Evolutionary conservation across 2,329 filamentous ascomycete species (phyloP).

Genomic region (Daldinia eschscholtzii): DNA sequence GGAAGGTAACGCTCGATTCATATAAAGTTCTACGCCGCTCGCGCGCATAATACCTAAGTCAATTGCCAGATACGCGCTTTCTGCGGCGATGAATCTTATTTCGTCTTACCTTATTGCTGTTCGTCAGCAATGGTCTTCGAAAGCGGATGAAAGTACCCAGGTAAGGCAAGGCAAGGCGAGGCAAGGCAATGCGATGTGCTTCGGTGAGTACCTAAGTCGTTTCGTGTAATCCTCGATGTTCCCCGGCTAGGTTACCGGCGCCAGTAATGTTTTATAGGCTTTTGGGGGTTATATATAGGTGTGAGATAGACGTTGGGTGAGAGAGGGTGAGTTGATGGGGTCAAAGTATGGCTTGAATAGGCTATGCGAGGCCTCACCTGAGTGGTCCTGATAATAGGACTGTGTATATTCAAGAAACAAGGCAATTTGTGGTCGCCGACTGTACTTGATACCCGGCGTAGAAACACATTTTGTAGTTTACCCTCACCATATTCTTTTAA

Average conservation of each 20-base stretch:
- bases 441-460: neutral
- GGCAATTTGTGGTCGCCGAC: too few species aligned
- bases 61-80: neutral
- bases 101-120: neutral
- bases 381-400: neutral
- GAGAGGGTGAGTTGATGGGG: too few species aligned
- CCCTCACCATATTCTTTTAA: too few species aligned
- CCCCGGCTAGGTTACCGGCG: too few species aligned
- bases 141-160: neutral
- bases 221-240: neutral
- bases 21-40: constrained; percentile 10
- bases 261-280: too few species aligned
- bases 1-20: neutral
- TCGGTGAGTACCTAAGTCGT: too few species aligned
- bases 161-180: neutral
- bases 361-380: neutral
- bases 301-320: too few species aligned
- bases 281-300: too few species aligned
- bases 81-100: neutral
- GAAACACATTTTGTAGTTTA: too few species aligned
- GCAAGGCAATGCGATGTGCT: too few species aligned
- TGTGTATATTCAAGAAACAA: neutral
- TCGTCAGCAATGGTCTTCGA: neutral
- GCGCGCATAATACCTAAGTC: neutral
- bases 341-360: neutral